Evolutionary conservation across 768 basidiomycete genomes (phyloP).

Genomic region (Auriculariales sp.): DNA sequence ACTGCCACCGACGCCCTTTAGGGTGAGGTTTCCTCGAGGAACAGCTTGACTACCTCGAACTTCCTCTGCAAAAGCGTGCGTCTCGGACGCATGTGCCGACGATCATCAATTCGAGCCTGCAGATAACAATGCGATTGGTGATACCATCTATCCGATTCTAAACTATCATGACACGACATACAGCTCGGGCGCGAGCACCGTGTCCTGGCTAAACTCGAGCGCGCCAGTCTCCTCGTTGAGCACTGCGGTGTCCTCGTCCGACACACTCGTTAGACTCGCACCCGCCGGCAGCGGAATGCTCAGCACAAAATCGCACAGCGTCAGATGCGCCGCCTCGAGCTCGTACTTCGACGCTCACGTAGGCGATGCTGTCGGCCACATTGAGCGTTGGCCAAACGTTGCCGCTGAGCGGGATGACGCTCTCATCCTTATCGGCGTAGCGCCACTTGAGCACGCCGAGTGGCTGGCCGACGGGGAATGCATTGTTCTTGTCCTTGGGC

Average conservation of each 20-base stretch:
- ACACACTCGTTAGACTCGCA: conserved; percentile 67
- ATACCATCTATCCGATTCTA: too few species aligned
- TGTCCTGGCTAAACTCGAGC: conserved; percentile 29
- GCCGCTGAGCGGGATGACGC: conserved; percentile 54
- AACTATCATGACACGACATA: neutral
- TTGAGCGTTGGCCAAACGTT: conserved; percentile 95
- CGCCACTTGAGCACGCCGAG: conserved; percentile 91
- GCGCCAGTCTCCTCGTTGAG: conserved; percentile 68
- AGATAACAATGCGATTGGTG: too few species aligned
- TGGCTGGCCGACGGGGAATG: conserved; percentile 80
- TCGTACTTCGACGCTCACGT: conserved; percentile 97
- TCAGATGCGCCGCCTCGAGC: conserved; percentile 70
- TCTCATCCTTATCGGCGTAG: conserved; percentile 82
- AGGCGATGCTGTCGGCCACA: conserved; percentile 81
- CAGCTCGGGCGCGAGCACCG: neutral
- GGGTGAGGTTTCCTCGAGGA: too few species aligned
- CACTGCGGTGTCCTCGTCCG: conserved; percentile 66
- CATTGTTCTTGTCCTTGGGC: conserved; percentile 66
- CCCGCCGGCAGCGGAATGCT: conserved; percentile 88
- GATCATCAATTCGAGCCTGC: too few species aligned
- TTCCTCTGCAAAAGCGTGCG: too few species aligned
- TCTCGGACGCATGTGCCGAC: too few species aligned
- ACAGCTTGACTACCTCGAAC: too few species aligned
- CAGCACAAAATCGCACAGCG: conserved; percentile 73
- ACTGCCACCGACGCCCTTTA: too few species aligned